Evolutionary conservation across 2,329 filamentous ascomycete genomes (phyloP).

Genomic region (Alternaria sp.): DNA sequence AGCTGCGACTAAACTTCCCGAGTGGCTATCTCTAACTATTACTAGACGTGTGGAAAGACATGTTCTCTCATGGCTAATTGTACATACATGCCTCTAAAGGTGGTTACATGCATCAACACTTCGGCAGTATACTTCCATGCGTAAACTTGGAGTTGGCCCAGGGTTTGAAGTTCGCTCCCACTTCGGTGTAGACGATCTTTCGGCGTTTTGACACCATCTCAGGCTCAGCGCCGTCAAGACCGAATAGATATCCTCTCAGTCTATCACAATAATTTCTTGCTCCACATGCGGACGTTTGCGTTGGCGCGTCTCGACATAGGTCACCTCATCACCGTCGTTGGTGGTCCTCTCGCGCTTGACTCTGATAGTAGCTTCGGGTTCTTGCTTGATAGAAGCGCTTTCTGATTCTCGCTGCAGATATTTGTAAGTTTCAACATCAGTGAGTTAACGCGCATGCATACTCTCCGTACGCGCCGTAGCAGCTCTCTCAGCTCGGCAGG

Average conservation of each 20-base stretch:
- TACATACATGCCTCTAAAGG: not conserved
- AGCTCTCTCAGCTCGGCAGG: constrained; percentile 3
- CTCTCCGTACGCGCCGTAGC: not conserved
- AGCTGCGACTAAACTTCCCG: not conserved
- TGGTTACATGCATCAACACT: not conserved
- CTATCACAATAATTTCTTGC: not conserved
- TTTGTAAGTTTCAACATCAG: too few relatives aligned
- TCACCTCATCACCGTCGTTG: constrained; percentile 3
- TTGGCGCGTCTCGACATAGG: not conserved
- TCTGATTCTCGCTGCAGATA: not conserved
- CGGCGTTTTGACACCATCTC: not conserved
- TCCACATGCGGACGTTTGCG: constrained; percentile 10
- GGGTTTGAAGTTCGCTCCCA: not conserved
- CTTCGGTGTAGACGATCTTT: not conserved
- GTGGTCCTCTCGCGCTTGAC: constrained; percentile 5
- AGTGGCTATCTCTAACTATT: not conserved
- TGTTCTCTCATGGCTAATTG: not conserved
- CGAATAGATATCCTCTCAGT: not conserved
- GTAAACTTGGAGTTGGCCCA: not conserved
- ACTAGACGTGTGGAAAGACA: not conserved
- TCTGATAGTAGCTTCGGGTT: not conserved
- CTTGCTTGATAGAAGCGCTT: not conserved
- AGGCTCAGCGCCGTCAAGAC: not conserved
- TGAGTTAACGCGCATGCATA: too few relatives aligned
- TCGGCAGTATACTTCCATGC: not conserved